These are phyloP conservation scores for Balansia obtecta DNA, from an alignment of 2,329 filamentous ascomycete species.

Conservation along the genomic window DNA sequence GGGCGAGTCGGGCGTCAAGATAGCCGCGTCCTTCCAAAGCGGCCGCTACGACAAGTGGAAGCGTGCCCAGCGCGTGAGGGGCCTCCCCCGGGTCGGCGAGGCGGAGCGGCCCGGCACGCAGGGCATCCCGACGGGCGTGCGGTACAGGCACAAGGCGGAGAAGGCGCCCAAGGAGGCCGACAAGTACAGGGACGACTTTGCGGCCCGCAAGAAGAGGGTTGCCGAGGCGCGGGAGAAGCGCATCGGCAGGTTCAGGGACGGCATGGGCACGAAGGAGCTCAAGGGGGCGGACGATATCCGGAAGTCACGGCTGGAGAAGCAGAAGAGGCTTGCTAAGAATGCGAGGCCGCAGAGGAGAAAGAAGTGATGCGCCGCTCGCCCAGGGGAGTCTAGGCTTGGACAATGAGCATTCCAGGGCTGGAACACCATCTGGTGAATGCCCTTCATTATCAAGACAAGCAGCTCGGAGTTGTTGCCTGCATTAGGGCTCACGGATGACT, in stretches of 20 bases:
- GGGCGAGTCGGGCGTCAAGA: constrained; percentile 90
- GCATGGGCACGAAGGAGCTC: constrained; percentile 62
- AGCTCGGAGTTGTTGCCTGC: too few species aligned
- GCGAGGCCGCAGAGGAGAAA: constrained; percentile 60
- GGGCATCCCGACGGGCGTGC: constrained; percentile 22
- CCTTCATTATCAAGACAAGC: too few species aligned
- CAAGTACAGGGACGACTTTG: constrained; percentile 81
- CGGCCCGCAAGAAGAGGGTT: constrained; percentile 80
- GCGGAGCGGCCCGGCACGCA: constrained; percentile 40
- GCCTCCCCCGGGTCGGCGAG: constrained; percentile 74
- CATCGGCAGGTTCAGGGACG: constrained; percentile 60
- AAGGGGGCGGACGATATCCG: constrained; percentile 74
- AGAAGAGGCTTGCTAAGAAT: constrained; percentile 76
- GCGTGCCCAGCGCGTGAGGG: constrained; percentile 68
- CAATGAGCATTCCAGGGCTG: too few species aligned
- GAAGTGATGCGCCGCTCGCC: neutral
- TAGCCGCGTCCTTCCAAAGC: constrained; percentile 84
- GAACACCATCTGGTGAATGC: too few species aligned
- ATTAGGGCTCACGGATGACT: too few species aligned
- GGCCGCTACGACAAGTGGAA: constrained; percentile 91
- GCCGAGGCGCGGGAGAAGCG: constrained; percentile 78
- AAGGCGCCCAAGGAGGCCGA: constrained; percentile 88
- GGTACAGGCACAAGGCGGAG: constrained; percentile 79
- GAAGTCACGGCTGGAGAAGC: constrained; percentile 66
- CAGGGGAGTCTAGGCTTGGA: too few species aligned